Percentiles rank a stretch among this genome's conserved stretches.
phyloP scores from a whole-genome alignment of 208 protist species.

The Leishmania martiniquensis region DNA sequence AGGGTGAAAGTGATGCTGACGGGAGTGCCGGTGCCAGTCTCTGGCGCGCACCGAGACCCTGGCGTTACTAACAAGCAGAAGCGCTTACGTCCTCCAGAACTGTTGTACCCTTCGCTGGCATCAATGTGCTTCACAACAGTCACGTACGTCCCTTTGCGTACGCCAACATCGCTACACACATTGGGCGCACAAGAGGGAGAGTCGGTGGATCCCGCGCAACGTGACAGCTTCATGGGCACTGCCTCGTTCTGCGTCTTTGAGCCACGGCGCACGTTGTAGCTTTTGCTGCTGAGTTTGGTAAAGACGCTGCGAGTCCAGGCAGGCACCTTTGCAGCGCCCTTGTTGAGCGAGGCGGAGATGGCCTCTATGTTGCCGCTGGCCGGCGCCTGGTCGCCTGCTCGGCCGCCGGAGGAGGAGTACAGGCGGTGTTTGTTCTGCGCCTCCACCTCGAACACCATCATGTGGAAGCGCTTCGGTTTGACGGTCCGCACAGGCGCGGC shows the following conservation, averaged over 20 bases:
- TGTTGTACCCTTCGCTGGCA: slow-evolving; percentile 66
- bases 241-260: background rate
- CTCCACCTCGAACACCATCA: slow-evolving; percentile 53
- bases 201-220: no score
- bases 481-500: slow-evolving; percentile 16
- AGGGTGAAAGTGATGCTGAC: slow-evolving; percentile 52
- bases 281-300: slow-evolving; percentile 27
- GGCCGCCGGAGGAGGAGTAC: slow-evolving; percentile 38
- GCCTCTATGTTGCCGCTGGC: slow-evolving; percentile 64
- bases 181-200: no score
- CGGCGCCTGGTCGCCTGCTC: slow-evolving; percentile 36
- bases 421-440: slow-evolving; percentile 46
- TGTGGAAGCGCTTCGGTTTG: slow-evolving; percentile 51
- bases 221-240: no score
- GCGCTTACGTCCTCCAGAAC: slow-evolving; percentile 41
- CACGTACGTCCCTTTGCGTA: slow-evolving; percentile 35
- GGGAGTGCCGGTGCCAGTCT: slow-evolving; percentile 37
- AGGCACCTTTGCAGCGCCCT: slow-evolving; percentile 50
- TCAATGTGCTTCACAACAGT: slow-evolving; percentile 47
- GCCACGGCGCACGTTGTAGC: no score
- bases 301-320: slow-evolving; percentile 42
- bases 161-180: no score
- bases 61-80: slow-evolving; percentile 53
- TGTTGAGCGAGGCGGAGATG: slow-evolving; percentile 49
- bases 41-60: slow-evolving; percentile 27